Conservation (phyloP, 2,329 filamentous ascomycete genomes). For the Penicillium sp. region DNA sequence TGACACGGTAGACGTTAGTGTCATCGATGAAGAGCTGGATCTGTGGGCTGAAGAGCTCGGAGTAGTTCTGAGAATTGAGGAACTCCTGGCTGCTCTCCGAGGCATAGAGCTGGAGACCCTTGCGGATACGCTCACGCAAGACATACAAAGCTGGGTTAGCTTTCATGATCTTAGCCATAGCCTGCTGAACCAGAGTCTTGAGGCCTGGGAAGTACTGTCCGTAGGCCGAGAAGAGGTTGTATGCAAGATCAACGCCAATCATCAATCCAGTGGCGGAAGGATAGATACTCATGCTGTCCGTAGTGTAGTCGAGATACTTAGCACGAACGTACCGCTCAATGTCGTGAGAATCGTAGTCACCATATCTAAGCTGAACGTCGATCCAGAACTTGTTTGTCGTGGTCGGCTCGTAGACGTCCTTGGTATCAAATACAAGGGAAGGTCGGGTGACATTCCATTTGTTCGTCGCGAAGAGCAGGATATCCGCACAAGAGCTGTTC, state of each 20-base stretch:
- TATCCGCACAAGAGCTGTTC: constrained; percentile 98
- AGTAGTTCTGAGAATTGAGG: constrained; percentile 98
- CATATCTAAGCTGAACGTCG: constrained; percentile 90
- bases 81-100: constrained; percentile 99
- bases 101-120: constrained; percentile 93
- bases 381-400: constrained; percentile 99
- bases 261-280: constrained; percentile 93
- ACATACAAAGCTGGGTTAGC: constrained; percentile 95
- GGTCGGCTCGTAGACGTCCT: constrained; percentile 84
- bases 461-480: constrained; percentile 89
- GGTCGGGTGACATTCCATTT: constrained; percentile 98
- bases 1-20: constrained; percentile 98
- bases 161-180: constrained; percentile 99
- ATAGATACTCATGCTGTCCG: constrained; percentile 97
- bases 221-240: constrained; percentile 96
- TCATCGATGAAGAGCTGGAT: constrained; percentile 98
- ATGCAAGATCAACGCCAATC: constrained; percentile 94
- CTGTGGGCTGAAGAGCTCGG: constrained; percentile 96
- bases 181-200: constrained; percentile 90
- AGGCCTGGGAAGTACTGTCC: constrained; percentile 97
- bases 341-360: constrained; percentile 97
- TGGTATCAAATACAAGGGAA: constrained; percentile 88
- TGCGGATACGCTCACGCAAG: constrained; percentile 90
- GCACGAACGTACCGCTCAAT: constrained; percentile 95
- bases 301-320: constrained; percentile 98